Conservation (phyloP, 495 filamentous ascomycete species). For the Cercophora samala region DNA sequence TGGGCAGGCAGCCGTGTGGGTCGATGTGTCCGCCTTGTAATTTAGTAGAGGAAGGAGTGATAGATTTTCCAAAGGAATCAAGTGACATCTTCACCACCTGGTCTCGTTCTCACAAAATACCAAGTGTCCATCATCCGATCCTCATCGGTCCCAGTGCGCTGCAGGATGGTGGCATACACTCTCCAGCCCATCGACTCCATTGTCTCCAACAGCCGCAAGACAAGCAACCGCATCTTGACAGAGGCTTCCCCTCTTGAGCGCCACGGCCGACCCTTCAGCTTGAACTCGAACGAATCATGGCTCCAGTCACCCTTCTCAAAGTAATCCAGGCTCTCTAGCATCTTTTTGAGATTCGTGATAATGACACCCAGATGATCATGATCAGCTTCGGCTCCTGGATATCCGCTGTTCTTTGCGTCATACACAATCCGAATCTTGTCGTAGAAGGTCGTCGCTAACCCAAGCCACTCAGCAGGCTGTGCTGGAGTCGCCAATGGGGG, state of each 20-base stretch:
- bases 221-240: constrained; percentile 19
- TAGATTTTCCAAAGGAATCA: background rate
- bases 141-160: constrained; percentile 22
- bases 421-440: constrained; percentile 23
- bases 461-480: constrained; percentile 22
- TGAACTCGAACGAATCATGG: constrained; percentile 22
- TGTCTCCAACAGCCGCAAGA: constrained; percentile 19
- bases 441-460: constrained; percentile 1
- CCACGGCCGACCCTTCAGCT: constrained; percentile 22
- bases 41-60: background rate
- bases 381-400: background rate
- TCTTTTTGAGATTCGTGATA: constrained; percentile 9
- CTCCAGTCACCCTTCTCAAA: constrained; percentile 19
- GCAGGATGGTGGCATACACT: constrained; percentile 13
- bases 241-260: constrained; percentile 5
- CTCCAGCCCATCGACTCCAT: constrained; percentile 22
- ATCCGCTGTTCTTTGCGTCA: constrained; percentile 8
- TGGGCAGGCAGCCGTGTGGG: background rate
- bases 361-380: constrained; percentile 16
- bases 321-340: constrained; percentile 11
- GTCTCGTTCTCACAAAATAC: constrained; percentile 20
- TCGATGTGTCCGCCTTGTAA: background rate
- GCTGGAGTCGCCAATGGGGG: background rate
- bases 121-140: constrained; percentile 21
- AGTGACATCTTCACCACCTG: background rate